Base-by-base conservation (phyloP, 2,329 filamentous ascomycete species). In the Ustulina deusta region DNA sequence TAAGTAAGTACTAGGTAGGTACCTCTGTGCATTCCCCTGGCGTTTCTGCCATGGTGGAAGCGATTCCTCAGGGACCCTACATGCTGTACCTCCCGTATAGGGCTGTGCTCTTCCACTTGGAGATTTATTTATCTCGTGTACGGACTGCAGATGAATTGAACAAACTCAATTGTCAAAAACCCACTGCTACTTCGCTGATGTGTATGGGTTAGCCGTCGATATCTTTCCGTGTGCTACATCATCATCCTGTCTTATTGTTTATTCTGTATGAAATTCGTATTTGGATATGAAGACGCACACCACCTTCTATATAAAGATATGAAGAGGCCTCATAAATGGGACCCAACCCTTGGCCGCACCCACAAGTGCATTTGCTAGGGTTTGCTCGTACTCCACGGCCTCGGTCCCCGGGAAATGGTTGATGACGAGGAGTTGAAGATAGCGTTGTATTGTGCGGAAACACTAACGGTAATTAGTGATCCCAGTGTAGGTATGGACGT, bases 271-370 rank as follows among this genome's bases (percentile, higher is more conserved):
- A 22, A 57, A 25, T 57, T 66, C 64, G 52, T 63, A 56, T 66
- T 59, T 36, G 40, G 56, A 65, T 61, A 61, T 49, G 63, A 61
- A 40, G 10, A 48, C 25, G 40, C 57, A 46, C 51, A 66, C 55
- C 40, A 46, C 32, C 46, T 59, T 54, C 55, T 63, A 67, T 49
- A 67, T 49, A 56, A 57, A 65, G 56, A 64, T 68, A 64, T 38
- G 48, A 56, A 40, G 65, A 68, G 65, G 61, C 61, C 61, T 68
- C 61, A 68, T 22, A 51, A 61, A 64, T 15, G 44, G 56, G 42
- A 55, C 54, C 46, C 15, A 44, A 66, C 48, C 51, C 56, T 64
- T 54, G n/a, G 36, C 32, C 10, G 17, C 56, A 32, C 32, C 65
- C 48, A 63, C 56, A 59, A 59, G 20, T 54, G 52, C 34, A 25